phyloP scores from a whole-genome alignment of 192 early-diverging fungal species.

The Pilaira anomala region DNA sequence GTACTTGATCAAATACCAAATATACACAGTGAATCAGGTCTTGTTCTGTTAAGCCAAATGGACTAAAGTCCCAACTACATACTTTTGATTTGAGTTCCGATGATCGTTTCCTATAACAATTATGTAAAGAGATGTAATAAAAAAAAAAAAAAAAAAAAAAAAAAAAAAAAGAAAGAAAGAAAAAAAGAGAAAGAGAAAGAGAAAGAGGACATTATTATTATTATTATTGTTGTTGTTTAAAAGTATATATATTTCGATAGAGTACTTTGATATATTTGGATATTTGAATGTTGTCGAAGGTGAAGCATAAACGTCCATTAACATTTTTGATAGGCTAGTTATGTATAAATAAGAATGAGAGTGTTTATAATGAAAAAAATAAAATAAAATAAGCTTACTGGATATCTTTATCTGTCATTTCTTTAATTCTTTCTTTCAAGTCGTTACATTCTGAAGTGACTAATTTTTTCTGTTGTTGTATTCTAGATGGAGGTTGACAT shows the following conservation, averaged over 20 bases:
- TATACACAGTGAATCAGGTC: constrained; percentile 67
- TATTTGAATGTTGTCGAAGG: not conserved
- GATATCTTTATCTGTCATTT: constrained; percentile 1
- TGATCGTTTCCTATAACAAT: constrained; percentile 13
- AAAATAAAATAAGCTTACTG: constrained; percentile 2
- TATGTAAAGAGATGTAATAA: constrained; percentile 27
- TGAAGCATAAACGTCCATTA: constrained; percentile 5
- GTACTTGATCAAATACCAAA: constrained; percentile 66
- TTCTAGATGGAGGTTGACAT: not conserved
- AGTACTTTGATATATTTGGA: not conserved
- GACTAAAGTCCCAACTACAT: constrained; percentile 67
- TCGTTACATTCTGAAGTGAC: too few species aligned
- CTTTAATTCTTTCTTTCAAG: not conserved
- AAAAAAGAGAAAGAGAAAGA: not conserved
- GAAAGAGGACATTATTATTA: not conserved
- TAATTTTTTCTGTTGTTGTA: too few species aligned
- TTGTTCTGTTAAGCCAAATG: constrained; percentile 58
- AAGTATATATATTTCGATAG: not conserved
- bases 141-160: constrained; percentile 6
- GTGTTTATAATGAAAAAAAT: too few species aligned
- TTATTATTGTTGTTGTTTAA: not conserved
- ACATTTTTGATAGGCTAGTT: constrained; percentile 1
- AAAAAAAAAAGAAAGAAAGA: not conserved
- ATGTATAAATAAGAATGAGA: too few species aligned
- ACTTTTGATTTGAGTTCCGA: constrained; percentile 34